Evolutionary conservation across 1,284 basidiomycete species (phyloP).

Genomic region (Ceratorhiza oryzae-sativae): DNA sequence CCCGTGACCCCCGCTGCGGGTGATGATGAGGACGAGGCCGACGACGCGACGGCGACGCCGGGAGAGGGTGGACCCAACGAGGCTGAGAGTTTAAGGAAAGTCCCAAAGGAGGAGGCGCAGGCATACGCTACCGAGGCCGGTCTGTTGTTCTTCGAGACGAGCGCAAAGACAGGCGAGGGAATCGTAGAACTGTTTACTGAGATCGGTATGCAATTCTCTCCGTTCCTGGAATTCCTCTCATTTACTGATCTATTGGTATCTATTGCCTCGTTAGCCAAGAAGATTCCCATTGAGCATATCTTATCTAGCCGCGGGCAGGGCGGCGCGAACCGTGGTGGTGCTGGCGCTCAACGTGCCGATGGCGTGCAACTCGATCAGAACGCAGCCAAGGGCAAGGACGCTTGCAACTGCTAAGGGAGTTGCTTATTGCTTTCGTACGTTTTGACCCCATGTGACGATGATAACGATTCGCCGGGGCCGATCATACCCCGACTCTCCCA

Average conservation of each 20-base stretch:
- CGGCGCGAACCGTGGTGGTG: conserved; percentile 65
- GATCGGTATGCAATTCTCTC: conserved; percentile 72
- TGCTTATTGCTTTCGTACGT: neutral
- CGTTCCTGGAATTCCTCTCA: conserved; percentile 9
- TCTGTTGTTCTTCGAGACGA: conserved; percentile 96
- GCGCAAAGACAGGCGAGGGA: conserved; percentile 97
- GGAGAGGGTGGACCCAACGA: conserved; percentile 65
- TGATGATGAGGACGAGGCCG: conserved; percentile 74
- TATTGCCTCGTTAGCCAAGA: conserved; percentile 71
- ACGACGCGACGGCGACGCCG: conserved; percentile 86
- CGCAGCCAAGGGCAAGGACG: conserved; percentile 70
- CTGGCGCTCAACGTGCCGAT: conserved; percentile 61
- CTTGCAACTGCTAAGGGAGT: conserved; percentile 69
- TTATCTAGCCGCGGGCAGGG: conserved; percentile 57
- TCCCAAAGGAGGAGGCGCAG: conserved; percentile 92
- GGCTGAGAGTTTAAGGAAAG: conserved; percentile 80
- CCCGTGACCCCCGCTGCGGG: conserved; percentile 60
- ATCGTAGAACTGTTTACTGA: conserved; percentile 98
- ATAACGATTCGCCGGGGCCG: conserved; percentile 31
- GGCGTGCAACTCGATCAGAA: conserved; percentile 80
- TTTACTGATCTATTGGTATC: conserved; percentile 37
- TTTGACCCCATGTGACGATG: conserved; percentile 32
- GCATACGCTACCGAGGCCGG: conserved; percentile 95
- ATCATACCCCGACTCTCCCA: conserved; percentile 12
- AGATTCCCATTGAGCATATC: conserved; percentile 93